phyloP scores from a whole-genome alignment of 2,329 filamentous ascomycete genomes.

The Alternaria sp. region DNA sequence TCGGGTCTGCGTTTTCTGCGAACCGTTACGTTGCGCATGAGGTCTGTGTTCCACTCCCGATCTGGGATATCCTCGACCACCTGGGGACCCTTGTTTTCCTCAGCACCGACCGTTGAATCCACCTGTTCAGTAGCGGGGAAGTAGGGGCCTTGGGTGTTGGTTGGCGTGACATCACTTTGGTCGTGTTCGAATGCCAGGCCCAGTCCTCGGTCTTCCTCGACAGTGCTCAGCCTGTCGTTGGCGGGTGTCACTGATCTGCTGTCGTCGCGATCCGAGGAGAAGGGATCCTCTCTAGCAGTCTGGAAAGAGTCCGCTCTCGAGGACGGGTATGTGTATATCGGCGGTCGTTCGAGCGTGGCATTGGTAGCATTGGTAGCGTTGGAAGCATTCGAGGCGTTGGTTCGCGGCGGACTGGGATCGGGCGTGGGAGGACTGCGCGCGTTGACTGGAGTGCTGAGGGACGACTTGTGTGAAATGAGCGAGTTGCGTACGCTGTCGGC shows the following conservation, averaged over 20 bases:
- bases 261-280: conserved; percentile 44
- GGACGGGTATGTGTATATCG: conserved; percentile 49
- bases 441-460: conserved; percentile 53
- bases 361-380: conserved; percentile 7
- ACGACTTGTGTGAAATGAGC: conserved; percentile 50
- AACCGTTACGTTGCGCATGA: conserved; percentile 54
- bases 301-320: conserved; percentile 57
- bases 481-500: conserved; percentile 52
- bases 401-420: conserved; percentile 49
- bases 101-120: conserved; percentile 20
- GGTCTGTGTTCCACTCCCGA: conserved; percentile 51
- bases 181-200: conserved; percentile 48
- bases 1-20: conserved; percentile 44
- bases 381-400: conserved; percentile 32
- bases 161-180: conserved; percentile 44
- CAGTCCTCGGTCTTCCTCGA: conserved; percentile 44
- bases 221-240: conserved; percentile 37
- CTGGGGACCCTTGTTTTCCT: conserved; percentile 26
- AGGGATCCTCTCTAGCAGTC: conserved; percentile 55
- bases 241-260: conserved; percentile 41
- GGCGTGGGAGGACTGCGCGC: conserved; percentile 52
- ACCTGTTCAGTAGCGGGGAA: conserved; percentile 20
- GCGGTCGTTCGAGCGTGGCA: conserved; percentile 33
- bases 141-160: conserved; percentile 25
- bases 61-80: conserved; percentile 39